Conservation (phyloP, 1,284 basidiomycete species). For the Leccinum cinnamomeum region DNA sequence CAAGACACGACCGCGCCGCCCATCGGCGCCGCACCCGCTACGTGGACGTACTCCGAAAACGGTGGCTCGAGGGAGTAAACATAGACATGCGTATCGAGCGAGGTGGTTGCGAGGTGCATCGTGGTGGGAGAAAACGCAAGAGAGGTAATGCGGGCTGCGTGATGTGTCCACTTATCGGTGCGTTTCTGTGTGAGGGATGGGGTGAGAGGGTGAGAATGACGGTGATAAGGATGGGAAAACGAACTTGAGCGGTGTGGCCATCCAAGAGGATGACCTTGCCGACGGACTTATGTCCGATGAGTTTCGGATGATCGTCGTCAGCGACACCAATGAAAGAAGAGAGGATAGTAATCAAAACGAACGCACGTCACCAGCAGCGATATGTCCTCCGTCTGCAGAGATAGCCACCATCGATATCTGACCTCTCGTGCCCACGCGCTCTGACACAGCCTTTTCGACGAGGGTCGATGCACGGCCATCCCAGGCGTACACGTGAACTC, state of each 20-base stretch:
- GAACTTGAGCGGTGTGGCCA: slow-evolving; percentile 57
- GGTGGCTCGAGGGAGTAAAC: slow-evolving; percentile 84
- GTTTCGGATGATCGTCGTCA: slow-evolving; percentile 7
- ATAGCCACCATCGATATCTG: slow-evolving; percentile 79
- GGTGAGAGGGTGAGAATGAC: neutral
- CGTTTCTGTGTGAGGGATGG: slow-evolving; percentile 10
- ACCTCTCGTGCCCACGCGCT: slow-evolving; percentile 60
- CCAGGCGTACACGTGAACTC: slow-evolving; percentile 73
- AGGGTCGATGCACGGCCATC: slow-evolving; percentile 56
- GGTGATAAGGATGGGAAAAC: neutral
- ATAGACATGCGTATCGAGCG: slow-evolving; percentile 90
- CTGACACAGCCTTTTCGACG: slow-evolving; percentile 54
- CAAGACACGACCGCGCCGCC: slow-evolving; percentile 83
- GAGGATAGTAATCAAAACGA: neutral
- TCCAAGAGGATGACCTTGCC: slow-evolving; percentile 85
- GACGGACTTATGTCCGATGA: slow-evolving; percentile 42
- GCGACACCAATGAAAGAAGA: neutral
- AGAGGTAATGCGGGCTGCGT: slow-evolving; percentile 80
- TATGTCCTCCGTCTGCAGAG: slow-evolving; percentile 71
- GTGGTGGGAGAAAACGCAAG: slow-evolving; percentile 50
- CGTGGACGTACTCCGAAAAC: slow-evolving; percentile 69
- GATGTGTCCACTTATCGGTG: slow-evolving; percentile 77
- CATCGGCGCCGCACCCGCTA: slow-evolving; percentile 84
- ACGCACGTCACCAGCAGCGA: slow-evolving; percentile 82
- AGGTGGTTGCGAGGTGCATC: slow-evolving; percentile 76